A percentile compares a stretch with the other conserved stretches of the same genome.
Evolutionary conservation across 140 eudicot species (phyloP).

Genomic region (Senecio squalidus): DNA sequence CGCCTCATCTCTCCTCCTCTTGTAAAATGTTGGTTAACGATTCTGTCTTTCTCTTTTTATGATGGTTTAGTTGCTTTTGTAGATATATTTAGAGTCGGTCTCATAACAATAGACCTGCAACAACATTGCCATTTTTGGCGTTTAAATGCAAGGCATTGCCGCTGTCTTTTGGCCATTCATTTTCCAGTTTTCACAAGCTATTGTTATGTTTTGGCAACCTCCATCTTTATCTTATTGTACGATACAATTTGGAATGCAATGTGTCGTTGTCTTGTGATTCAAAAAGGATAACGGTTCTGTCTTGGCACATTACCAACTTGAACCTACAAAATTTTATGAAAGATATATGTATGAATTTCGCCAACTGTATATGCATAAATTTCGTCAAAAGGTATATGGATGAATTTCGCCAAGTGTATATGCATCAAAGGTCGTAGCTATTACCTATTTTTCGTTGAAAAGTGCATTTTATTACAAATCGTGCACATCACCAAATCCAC

Average conservation of each 20-base stretch:
- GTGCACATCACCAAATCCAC: too few relatives aligned
- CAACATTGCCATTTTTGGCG: slow-evolving; percentile 23
- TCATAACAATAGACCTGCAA: slow-evolving; percentile 18
- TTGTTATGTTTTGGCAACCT: neutral
- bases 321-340: neutral
- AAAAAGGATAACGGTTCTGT: neutral
- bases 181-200: neutral
- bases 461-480: too few relatives aligned
- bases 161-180: neutral
- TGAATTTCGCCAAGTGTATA: neutral
- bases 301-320: neutral
- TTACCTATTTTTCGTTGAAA: too few relatives aligned
- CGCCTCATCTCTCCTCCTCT: neutral
- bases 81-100: slow-evolving; percentile 15
- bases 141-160: slow-evolving; percentile 16
- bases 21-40: slow-evolving; percentile 18
- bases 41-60: slow-evolving; percentile 1
- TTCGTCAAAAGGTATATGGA: neutral
- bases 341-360: neutral
- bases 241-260: neutral
- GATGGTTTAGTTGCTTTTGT: slow-evolving; percentile 21
- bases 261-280: neutral
- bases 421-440: too few relatives aligned
- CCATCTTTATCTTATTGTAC: neutral
- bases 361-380: neutral